Percentiles rank a stretch among this genome's conserved stretches.
phyloP scores from a whole-genome alignment of 1,139 yeast species.

The Nakaseomyces uthaithaninus region DNA sequence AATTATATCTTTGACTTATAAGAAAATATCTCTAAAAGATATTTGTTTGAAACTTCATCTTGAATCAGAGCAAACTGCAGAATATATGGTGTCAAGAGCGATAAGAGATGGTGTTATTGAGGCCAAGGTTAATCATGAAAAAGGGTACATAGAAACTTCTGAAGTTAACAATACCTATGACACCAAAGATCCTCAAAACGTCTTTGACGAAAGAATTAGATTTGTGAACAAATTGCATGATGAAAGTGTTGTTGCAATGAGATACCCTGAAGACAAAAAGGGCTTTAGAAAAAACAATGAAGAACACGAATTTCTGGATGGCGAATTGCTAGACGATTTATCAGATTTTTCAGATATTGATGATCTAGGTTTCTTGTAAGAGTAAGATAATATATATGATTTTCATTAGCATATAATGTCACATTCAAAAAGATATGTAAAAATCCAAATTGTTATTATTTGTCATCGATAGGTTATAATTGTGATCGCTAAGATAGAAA shows the following conservation, averaged over 20 bases:
- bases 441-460: too few relatives aligned
- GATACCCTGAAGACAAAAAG: slow-evolving; percentile 52
- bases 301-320: slow-evolving; percentile 20
- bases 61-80: slow-evolving; percentile 93
- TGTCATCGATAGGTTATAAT: too few relatives aligned
- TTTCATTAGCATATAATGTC: too few relatives aligned
- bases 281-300: slow-evolving; percentile 15
- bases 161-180: slow-evolving; percentile 83
- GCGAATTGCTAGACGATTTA: slow-evolving; percentile 26
- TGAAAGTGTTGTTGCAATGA: slow-evolving; percentile 91
- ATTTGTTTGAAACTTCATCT: slow-evolving; percentile 82
- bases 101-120: slow-evolving; percentile 97
- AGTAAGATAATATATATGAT: too few relatives aligned
- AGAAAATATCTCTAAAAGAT: slow-evolving; percentile 84
- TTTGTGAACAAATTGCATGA: slow-evolving; percentile 87
- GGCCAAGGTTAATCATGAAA: slow-evolving; percentile 84
- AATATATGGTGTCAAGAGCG: slow-evolving; percentile 93
- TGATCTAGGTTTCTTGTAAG: slow-evolving; percentile 26
- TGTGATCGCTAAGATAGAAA: too few relatives aligned
- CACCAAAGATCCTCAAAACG: slow-evolving; percentile 76
- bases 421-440: too few relatives aligned
- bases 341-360: slow-evolving; percentile 32
- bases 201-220: slow-evolving; percentile 87
- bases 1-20: slow-evolving; percentile 84
- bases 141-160: slow-evolving; percentile 85